phyloP scores from a whole-genome alignment of 129 eudicot species.

The Lactuca saligna region DNA sequence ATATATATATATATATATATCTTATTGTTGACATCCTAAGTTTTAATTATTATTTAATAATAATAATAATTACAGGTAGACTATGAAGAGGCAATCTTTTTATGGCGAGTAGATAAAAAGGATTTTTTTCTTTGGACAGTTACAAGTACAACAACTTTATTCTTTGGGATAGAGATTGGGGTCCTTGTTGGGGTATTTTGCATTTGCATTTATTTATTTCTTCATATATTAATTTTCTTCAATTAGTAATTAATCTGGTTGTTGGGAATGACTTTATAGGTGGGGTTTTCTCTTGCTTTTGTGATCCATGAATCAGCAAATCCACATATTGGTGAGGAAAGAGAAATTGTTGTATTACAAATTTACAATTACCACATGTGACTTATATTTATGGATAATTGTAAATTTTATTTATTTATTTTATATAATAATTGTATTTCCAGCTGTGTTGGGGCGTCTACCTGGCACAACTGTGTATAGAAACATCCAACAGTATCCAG shows the following conservation, averaged over 20 bases:
- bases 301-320: slow-evolving; percentile 99
- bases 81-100: slow-evolving; percentile 85
- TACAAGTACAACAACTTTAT: slow-evolving; percentile 72
- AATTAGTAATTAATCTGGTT: slow-evolving; percentile 32
- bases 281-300: slow-evolving; percentile 96
- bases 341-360: no score
- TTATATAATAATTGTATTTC: background rate
- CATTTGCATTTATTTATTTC: background rate
- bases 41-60: background rate
- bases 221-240: background rate
- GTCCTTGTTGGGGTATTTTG: slow-evolving; percentile 94
- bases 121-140: slow-evolving; percentile 91
- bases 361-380: background rate
- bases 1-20: no score
- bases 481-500: slow-evolving; percentile 90
- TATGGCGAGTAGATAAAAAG: slow-evolving; percentile 91
- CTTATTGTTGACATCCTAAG: no score
- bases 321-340: slow-evolving; percentile 89
- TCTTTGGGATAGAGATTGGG: slow-evolving; percentile 93
- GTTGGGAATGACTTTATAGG: slow-evolving; percentile 38
- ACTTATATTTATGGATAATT: slow-evolving; percentile 1
- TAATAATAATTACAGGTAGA: slow-evolving; percentile 67
- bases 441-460: slow-evolving; percentile 97
- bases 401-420: slow-evolving; percentile 16
- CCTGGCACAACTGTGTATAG: slow-evolving; percentile 98